Conservation (phyloP, 108 stramenopile genomes). For the Bacterosira constricta region DNA sequence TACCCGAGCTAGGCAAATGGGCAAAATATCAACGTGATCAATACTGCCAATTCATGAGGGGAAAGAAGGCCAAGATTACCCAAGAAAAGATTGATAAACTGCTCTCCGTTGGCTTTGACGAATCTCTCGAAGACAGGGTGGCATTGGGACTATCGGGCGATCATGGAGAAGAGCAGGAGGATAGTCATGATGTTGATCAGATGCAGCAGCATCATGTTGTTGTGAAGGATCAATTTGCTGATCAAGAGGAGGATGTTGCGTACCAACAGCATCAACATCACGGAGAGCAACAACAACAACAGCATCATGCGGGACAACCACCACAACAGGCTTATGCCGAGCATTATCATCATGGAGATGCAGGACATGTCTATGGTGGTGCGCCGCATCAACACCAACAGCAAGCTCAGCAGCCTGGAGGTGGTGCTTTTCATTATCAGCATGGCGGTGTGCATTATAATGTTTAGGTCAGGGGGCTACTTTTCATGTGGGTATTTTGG, state of each 20-base stretch:
- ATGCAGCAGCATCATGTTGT: neutral
- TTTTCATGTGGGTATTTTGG: too few species aligned
- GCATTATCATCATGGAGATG: neutral
- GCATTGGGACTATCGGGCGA: neutral
- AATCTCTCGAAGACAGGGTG: constrained; percentile 18
- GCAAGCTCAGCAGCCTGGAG: neutral
- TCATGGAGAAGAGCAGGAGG: neutral
- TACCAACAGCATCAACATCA: neutral
- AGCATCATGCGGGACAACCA: too few species aligned
- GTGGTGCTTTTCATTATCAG: neutral
- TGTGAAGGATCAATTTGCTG: neutral
- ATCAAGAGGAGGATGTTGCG: neutral
- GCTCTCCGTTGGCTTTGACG: constrained; percentile 32
- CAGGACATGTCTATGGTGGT: neutral
- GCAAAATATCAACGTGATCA: constrained; percentile 45
- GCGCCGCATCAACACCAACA: too few species aligned
- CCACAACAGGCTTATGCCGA: too few species aligned
- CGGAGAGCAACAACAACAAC: neutral
- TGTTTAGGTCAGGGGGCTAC: too few species aligned
- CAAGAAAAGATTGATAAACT: constrained; percentile 32
- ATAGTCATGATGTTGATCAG: neutral
- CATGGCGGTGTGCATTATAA: too few species aligned
- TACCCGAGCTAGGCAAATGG: constrained; percentile 43
- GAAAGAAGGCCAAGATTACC: constrained; percentile 27
- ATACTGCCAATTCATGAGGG: constrained; percentile 9